phyloP scores from a whole-genome alignment of 116 monocot genomes.

The Papilionanthe hybrid region DNA sequence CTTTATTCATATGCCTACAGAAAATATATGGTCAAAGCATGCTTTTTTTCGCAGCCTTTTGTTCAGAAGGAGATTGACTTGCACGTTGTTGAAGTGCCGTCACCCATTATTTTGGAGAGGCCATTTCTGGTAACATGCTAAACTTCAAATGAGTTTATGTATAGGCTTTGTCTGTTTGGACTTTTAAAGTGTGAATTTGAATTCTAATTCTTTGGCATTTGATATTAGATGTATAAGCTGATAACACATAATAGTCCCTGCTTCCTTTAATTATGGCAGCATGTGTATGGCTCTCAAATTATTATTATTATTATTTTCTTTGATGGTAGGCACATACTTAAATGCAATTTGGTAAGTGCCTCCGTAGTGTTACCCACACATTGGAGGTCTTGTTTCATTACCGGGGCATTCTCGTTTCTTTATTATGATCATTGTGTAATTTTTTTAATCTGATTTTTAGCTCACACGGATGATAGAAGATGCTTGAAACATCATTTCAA shows the following conservation, averaged over 20 bases:
- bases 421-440: too few species aligned
- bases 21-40: not conserved
- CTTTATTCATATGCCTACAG: not conserved
- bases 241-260: not conserved
- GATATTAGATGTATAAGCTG: not conserved
- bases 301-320: not conserved
- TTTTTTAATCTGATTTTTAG: too few species aligned
- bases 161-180: not conserved
- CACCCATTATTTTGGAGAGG: conserved; percentile 58
- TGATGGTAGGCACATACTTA: not conserved
- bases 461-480: too few species aligned
- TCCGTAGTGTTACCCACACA: too few species aligned
- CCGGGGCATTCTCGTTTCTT: too few species aligned
- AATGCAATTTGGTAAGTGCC: too few species aligned
- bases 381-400: too few species aligned
- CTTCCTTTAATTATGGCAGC: conserved; percentile 1
- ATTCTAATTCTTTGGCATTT: not conserved
- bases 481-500: not conserved
- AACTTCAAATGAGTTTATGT: not conserved
- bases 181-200: not conserved
- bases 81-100: conserved; percentile 55
- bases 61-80: conserved; percentile 71
- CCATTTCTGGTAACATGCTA: conserved; percentile 69
- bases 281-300: not conserved
- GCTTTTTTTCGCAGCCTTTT: conserved; percentile 47